A percentile compares a stretch with the other conserved stretches of the same genome.
These are phyloP conservation scores for Dissoconium aciculare DNA, from an alignment of 2,329 filamentous ascomycete genomes.

Conservation along the genomic window DNA sequence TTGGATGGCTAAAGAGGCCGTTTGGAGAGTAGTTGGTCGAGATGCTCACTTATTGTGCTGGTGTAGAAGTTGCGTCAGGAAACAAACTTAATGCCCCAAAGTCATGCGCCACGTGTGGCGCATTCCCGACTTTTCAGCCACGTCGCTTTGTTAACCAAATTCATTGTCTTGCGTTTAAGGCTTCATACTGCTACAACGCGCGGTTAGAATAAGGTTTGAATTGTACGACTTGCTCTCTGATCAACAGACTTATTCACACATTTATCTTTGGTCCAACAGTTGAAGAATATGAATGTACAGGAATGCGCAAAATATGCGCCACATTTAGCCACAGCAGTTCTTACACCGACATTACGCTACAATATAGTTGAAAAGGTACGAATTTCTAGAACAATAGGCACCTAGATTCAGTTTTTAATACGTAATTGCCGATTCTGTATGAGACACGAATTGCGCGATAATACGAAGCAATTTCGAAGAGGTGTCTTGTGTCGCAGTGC, in stretches of 20 bases:
- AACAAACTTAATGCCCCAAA: neutral
- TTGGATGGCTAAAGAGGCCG: neutral
- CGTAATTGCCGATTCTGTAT: slow-evolving; percentile 1
- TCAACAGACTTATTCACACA: slow-evolving; percentile 1
- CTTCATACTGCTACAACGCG: neutral
- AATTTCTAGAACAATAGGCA: neutral
- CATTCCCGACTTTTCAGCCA: neutral
- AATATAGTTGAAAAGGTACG: neutral
- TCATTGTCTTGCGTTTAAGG: neutral
- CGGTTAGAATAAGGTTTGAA: neutral
- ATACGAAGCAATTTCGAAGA: slow-evolving; percentile 1
- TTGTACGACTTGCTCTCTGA: neutral
- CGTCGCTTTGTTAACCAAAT: neutral
- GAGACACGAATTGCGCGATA: neutral
- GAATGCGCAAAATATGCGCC: neutral
- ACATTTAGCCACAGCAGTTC: neutral
- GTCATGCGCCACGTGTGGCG: neutral
- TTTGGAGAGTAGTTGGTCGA: slow-evolving; percentile 1
- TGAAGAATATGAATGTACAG: neutral
- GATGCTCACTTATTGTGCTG: neutral
- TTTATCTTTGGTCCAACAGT: neutral
- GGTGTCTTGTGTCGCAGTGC: neutral
- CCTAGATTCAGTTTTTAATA: neutral
- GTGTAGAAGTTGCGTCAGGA: neutral
- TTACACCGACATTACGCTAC: neutral